Evolutionary conservation across 345 rosid species (phyloP).

Genomic region (Bretschneidera sinensis): DNA sequence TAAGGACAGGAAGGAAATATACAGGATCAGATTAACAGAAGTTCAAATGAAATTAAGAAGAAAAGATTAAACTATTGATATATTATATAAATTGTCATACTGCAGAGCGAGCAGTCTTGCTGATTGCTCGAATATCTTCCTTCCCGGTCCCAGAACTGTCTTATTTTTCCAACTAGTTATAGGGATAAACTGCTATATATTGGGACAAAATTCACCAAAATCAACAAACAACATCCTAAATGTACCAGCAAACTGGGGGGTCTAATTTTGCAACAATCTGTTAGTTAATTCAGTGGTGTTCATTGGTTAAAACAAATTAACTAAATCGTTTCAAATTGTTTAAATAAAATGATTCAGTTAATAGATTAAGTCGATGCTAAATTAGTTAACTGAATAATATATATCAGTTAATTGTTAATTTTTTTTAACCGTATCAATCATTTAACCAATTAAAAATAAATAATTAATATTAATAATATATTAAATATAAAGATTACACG

Average conservation of each 20-base stretch:
- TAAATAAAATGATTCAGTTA: too few species aligned
- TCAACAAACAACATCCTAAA: neutral
- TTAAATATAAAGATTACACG: too few species aligned
- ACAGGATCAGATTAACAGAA: constrained; percentile 16
- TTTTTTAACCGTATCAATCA: too few species aligned
- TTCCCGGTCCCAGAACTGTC: constrained; percentile 52
- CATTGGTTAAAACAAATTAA: too few species aligned
- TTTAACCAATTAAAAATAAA: too few species aligned
- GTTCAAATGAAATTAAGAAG: neutral
- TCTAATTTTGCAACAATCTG: too few species aligned
- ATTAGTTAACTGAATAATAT: too few species aligned
- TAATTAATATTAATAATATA: too few species aligned
- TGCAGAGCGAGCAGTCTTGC: constrained; percentile 80
- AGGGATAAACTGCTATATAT: neutral
- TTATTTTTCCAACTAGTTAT: constrained; percentile 4
- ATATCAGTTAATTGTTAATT: too few species aligned
- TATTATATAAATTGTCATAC: constrained; percentile 38
- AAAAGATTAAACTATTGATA: constrained; percentile 13
- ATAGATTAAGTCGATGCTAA: too few species aligned
- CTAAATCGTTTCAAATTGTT: too few species aligned
- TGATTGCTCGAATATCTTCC: constrained; percentile 93
- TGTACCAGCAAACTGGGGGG: neutral
- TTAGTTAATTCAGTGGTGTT: too few species aligned
- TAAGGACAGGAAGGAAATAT: constrained; percentile 56
- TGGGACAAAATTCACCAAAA: neutral